phyloP scores from a whole-genome alignment of 139 green algal species.

The Chlorella sorokiniana region DNA sequence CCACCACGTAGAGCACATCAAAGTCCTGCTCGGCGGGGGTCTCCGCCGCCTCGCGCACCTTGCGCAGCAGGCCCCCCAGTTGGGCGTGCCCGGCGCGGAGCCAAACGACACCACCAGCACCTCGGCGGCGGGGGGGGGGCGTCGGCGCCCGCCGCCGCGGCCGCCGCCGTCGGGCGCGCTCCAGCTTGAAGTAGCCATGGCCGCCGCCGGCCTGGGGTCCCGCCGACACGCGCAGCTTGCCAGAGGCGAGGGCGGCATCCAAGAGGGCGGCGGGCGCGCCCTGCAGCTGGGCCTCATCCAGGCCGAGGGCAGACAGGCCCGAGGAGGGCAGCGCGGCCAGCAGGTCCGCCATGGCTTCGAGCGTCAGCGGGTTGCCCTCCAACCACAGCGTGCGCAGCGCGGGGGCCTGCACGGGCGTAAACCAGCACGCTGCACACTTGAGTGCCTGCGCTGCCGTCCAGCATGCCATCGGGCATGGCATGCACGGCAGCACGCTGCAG shows the following conservation, averaged over 20 bases:
- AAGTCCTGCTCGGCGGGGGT: constrained; percentile 51
- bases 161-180: constrained; percentile 17
- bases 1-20: constrained; percentile 87
- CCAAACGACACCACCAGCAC: constrained; percentile 93
- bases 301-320: constrained; percentile 37
- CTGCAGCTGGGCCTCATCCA: constrained; percentile 51
- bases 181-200: constrained; percentile 87
- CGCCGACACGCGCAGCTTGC: constrained; percentile 23
- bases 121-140: constrained; percentile 8
- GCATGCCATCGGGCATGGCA: no score
- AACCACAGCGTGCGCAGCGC: constrained; percentile 64
- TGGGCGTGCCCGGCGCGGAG: constrained; percentile 90
- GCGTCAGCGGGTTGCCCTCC: constrained; percentile 77
- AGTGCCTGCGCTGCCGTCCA: no score
- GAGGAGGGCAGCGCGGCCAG: constrained; percentile 27
- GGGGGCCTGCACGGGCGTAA: constrained; percentile 3
- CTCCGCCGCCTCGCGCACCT: constrained; percentile 42
- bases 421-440: background rate
- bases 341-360: constrained; percentile 35
- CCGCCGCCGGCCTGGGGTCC: constrained; percentile 26
- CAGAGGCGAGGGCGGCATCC: constrained; percentile 11
- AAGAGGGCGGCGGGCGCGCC: background rate
- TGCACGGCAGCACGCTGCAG: no score
- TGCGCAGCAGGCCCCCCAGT: constrained; percentile 88
- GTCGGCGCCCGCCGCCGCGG: constrained; percentile 31